Conservation (phyloP, 805 yeast genomes). For the Wickerhamomyces tratensis region DNA sequence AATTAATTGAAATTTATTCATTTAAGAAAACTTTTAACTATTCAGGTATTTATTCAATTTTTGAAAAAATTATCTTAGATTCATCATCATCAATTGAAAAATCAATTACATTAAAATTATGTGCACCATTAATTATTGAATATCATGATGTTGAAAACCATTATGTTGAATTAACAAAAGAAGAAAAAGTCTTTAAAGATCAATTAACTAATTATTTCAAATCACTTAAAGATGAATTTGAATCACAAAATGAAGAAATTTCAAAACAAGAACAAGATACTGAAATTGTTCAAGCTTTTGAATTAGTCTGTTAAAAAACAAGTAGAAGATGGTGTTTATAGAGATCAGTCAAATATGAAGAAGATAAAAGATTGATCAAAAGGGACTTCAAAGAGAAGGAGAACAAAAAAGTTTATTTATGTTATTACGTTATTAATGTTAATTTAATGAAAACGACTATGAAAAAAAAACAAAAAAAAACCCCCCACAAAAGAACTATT, state of each 20-base stretch:
- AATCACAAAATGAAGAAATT: background rate
- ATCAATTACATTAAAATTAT: conserved; percentile 19
- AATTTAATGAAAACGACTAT: too few species aligned
- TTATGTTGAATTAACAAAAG: conserved; percentile 16
- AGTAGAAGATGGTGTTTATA: too few species aligned
- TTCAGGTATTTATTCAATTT: conserved; percentile 22
- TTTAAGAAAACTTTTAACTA: conserved; percentile 12
- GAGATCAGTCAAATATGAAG: too few species aligned
- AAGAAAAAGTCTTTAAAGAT: conserved; percentile 21
- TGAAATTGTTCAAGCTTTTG: background rate
- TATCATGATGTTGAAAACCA: conserved; percentile 25
- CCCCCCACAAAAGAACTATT: too few species aligned
- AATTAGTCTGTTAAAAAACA: too few species aligned
- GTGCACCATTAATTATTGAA: conserved; percentile 24
- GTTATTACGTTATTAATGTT: too few species aligned
- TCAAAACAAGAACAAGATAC: background rate
- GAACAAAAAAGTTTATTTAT: too few species aligned
- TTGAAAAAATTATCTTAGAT: conserved; percentile 20
- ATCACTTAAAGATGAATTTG: background rate
- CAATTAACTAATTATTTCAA: conserved; percentile 19
- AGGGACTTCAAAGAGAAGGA: too few species aligned
- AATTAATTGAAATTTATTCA: conserved; percentile 9
- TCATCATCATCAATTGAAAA: conserved; percentile 18
- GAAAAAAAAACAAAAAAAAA: too few species aligned
- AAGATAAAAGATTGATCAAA: too few species aligned